Conservation (phyloP, 2,329 filamentous ascomycete genomes). For the Pseudopithomyces chartarum region DNA sequence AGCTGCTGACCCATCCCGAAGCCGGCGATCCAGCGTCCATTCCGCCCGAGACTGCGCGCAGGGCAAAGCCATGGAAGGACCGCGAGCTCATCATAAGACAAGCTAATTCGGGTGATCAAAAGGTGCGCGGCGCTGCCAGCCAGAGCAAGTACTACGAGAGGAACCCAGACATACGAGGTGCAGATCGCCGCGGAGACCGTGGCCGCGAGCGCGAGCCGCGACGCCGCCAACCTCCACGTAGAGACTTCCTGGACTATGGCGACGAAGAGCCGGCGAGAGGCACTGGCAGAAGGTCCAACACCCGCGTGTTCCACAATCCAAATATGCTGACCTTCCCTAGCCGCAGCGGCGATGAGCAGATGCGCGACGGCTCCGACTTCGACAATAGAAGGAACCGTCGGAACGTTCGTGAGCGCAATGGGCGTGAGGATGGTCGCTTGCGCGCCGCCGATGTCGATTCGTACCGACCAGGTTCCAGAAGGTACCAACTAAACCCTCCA, state of each 20-base stretch:
- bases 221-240: constrained; percentile 56
- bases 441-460: constrained; percentile 31
- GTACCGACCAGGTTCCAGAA: constrained; percentile 34
- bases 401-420: constrained; percentile 25
- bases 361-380: constrained; percentile 73
- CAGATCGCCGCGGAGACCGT: constrained; percentile 60
- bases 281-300: constrained; percentile 26
- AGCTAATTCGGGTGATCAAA: constrained; percentile 76
- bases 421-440: constrained; percentile 13
- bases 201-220: constrained; percentile 46
- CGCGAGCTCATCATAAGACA: constrained; percentile 73
- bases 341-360: constrained; percentile 69
- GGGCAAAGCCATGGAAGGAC: constrained; percentile 65
- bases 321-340: constrained; percentile 29
- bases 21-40: constrained; percentile 44
- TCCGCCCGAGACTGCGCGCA: constrained; percentile 65
- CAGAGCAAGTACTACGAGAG: constrained; percentile 90
- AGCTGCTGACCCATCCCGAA: constrained; percentile 59
- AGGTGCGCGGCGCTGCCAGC: constrained; percentile 76
- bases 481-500: constrained; percentile 19
- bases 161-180: constrained; percentile 78
- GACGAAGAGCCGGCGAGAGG: constrained; percentile 24
- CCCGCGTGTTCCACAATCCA: background rate
- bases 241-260: constrained; percentile 35
- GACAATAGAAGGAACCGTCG: constrained; percentile 31